A percentile compares a stretch with the other conserved stretches of the same genome.
Conservation (phyloP, 345 rosid genomes). For the Aegle marmelos region DNA sequence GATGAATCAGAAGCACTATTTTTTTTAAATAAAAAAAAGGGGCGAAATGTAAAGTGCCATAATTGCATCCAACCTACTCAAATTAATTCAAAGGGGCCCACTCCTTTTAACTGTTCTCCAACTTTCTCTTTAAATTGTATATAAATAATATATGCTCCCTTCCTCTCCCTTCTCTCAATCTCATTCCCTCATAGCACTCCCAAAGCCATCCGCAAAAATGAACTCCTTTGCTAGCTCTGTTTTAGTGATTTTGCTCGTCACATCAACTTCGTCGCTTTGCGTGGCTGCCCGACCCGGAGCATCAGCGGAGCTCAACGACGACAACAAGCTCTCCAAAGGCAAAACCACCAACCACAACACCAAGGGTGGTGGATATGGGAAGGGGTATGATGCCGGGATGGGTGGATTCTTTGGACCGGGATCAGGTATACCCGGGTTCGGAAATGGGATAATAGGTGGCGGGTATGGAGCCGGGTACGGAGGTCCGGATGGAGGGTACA, state of each 20-base stretch:
- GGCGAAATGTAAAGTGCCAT: constrained; percentile 6
- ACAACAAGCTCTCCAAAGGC: not conserved
- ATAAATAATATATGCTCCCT: not conserved
- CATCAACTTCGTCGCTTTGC: constrained; percentile 23
- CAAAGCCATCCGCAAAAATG: constrained; percentile 22
- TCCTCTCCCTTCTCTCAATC: not conserved
- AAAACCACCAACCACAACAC: constrained; percentile 17
- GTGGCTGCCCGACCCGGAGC: constrained; percentile 38
- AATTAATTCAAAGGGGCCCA: constrained; percentile 5
- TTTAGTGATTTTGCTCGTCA: constrained; percentile 30
- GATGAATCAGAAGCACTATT: not conserved
- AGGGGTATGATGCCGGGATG: constrained; percentile 25
- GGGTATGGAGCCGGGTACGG: constrained; percentile 71
- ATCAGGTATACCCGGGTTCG: constrained; percentile 52
- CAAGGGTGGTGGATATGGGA: constrained; percentile 16
- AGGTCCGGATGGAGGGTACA: constrained; percentile 66
- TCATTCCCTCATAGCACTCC: not conserved
- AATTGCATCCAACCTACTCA: constrained; percentile 33
- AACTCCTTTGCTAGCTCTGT: constrained; percentile 22
- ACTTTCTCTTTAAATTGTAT: not conserved
- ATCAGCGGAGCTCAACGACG: constrained; percentile 25
- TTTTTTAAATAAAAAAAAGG: too few species aligned
- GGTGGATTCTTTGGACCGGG: constrained; percentile 53
- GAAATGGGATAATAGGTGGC: constrained; percentile 45
- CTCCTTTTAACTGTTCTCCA: constrained; percentile 43